Percentiles rank a stretch among this genome's conserved stretches.
Conservation (phyloP, 2,329 filamentous ascomycete species). For the Paraconiothyrium brasiliense region DNA sequence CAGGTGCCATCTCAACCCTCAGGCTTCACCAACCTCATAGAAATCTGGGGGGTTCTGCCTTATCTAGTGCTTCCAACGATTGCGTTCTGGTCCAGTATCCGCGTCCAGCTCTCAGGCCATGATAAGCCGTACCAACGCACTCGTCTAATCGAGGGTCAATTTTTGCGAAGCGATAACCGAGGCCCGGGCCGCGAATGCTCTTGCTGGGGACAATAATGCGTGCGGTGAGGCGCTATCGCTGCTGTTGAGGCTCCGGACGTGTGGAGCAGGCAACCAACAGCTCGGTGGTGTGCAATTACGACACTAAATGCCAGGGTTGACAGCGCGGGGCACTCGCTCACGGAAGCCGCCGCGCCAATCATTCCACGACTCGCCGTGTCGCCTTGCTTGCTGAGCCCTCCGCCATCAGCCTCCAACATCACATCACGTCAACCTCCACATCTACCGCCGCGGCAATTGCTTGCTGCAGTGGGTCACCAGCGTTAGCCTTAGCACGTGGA, state of each 20-base stretch:
- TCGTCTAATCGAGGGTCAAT: background rate
- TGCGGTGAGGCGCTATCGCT: conserved; percentile 40
- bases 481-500: background rate
- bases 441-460: background rate
- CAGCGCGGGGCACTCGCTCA: conserved; percentile 16
- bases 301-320: conserved; percentile 27
- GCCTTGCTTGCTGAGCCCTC: background rate
- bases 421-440: background rate
- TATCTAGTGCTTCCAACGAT: conserved; percentile 10
- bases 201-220: conserved; percentile 24
- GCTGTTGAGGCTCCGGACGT: conserved; percentile 45
- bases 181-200: conserved; percentile 18
- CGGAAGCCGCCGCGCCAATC: background rate
- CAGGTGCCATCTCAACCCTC: background rate
- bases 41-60: background rate
- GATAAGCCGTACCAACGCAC: conserved; percentile 6
- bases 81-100: conserved; percentile 4
- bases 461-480: background rate
- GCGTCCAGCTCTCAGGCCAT: conserved; percentile 26
- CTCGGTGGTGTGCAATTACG: conserved; percentile 25
- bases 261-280: conserved; percentile 28
- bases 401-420: background rate
- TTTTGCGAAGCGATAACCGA: conserved; percentile 28
- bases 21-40: background rate
- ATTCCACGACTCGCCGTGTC: background rate